These are phyloP conservation scores for Abrus precatorius DNA, from an alignment of 306 rosid genomes.

Conservation along the genomic window DNA sequence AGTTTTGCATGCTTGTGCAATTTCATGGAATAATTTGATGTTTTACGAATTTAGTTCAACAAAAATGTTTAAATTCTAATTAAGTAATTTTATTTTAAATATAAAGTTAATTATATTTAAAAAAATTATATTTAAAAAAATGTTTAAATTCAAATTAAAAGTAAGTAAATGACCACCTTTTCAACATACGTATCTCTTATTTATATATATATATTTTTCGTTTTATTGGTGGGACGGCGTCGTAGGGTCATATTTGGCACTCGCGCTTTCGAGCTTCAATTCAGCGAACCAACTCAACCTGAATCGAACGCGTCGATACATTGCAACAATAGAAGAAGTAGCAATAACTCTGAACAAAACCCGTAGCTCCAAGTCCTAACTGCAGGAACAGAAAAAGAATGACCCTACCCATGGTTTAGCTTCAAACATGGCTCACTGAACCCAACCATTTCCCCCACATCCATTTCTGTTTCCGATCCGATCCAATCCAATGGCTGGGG, in stretches of 20 bases:
- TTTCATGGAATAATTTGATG: no score
- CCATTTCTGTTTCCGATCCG: conserved; percentile 38
- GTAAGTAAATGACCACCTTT: no score
- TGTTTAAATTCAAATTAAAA: no score
- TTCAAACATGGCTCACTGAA: conserved; percentile 35
- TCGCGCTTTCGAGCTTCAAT: conserved; percentile 18
- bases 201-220: no score
- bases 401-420: conserved; percentile 37
- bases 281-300: conserved; percentile 5
- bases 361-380: neutral
- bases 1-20: no score
- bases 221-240: neutral
- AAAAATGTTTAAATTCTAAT: no score
- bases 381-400: conserved; percentile 31
- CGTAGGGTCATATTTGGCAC: conserved; percentile 2
- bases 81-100: no score
- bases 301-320: conserved; percentile 14
- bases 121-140: no score
- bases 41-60: no score
- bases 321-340: conserved; percentile 13
- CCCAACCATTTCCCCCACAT: conserved; percentile 24
- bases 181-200: no score
- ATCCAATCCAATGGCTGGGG: conserved; percentile 78
- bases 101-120: no score
- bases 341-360: neutral